Percentiles rank a stretch among this genome's conserved stretches.
phyloP scores from a whole-genome alignment of 805 yeast species.

The Pichia exigua region DNA sequence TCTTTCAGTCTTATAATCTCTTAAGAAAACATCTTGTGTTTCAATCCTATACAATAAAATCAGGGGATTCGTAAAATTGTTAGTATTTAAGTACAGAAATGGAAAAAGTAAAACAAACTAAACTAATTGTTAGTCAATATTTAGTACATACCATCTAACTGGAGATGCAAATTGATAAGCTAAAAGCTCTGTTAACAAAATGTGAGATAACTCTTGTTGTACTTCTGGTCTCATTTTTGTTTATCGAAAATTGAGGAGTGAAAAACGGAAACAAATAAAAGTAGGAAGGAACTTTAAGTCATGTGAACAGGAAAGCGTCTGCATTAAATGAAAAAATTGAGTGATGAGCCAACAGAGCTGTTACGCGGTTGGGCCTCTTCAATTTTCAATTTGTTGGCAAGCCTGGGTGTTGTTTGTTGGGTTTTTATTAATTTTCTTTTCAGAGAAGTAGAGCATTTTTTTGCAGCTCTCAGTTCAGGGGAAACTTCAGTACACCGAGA shows the following conservation, averaged over 20 bases:
- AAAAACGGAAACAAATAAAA: background rate
- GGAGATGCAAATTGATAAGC: constrained; percentile 99
- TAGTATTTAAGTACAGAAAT: constrained; percentile 4
- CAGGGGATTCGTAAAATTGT: background rate
- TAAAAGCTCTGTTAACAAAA: constrained; percentile 85
- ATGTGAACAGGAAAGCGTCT: background rate
- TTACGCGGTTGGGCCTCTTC: background rate
- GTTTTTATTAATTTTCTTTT: too few species aligned
- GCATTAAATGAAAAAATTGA: background rate
- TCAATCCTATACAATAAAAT: constrained; percentile 47
- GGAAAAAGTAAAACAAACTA: too few species aligned
- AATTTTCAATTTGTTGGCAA: background rate
- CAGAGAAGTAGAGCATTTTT: too few species aligned
- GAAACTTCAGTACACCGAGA: too few species aligned
- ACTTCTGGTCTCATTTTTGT: constrained; percentile 77
- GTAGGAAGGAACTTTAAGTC: background rate
- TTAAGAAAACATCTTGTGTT: constrained; percentile 95
- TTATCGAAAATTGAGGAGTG: background rate
- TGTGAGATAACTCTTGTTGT: constrained; percentile 95
- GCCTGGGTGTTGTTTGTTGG: background rate
- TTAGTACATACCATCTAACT: constrained; percentile 70
- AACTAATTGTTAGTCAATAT: too few species aligned
- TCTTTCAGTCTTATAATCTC: constrained; percentile 91
- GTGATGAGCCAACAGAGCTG: background rate
- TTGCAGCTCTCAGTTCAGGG: too few species aligned